A percentile compares a stretch with the other conserved stretches of the same genome.
phyloP scores from a whole-genome alignment of 805 yeast genomes.

The Tetrapisispora nanseiensis region DNA sequence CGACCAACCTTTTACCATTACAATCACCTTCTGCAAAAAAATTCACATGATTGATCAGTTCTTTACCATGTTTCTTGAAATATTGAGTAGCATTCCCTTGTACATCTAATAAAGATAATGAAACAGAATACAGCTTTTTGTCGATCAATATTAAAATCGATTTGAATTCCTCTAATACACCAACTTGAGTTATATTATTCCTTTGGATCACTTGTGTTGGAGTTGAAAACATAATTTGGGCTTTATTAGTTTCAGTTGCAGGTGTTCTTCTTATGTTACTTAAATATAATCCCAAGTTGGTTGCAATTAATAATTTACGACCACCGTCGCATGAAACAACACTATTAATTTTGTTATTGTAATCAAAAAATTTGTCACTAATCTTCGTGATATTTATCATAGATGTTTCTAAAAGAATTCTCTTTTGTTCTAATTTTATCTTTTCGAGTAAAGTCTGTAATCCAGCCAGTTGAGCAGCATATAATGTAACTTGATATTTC shows the following conservation, averaged over 20 bases:
- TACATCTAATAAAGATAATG: constrained; percentile 51
- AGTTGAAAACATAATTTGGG: constrained; percentile 46
- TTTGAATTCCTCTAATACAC: constrained; percentile 84
- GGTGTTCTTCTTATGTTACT: constrained; percentile 48
- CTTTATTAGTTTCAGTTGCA: constrained; percentile 33
- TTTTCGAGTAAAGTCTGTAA: constrained; percentile 76
- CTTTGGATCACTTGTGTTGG: constrained; percentile 71
- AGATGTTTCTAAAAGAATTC: constrained; percentile 60
- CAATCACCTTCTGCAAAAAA: constrained; percentile 92
- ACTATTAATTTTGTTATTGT: constrained; percentile 71
- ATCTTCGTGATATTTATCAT: constrained; percentile 70
- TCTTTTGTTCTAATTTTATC: constrained; percentile 68
- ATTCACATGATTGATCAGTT: constrained; percentile 75
- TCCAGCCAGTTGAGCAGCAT: constrained; percentile 39
- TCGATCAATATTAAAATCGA: constrained; percentile 74
- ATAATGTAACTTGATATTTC: constrained; percentile 35
- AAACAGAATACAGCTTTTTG: constrained; percentile 68
- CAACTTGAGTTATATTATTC: constrained; percentile 75
- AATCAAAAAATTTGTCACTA: constrained; percentile 66
- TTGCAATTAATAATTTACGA: constrained; percentile 78
- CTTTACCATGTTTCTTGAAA: constrained; percentile 55
- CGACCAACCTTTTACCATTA: constrained; percentile 76
- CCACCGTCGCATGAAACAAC: constrained; percentile 94
- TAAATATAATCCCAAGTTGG: constrained; percentile 82
- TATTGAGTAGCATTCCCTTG: constrained; percentile 32